Evolutionary conservation across 495 filamentous ascomycete species (phyloP).

Genomic region (Glarea lozoyensis): DNA sequence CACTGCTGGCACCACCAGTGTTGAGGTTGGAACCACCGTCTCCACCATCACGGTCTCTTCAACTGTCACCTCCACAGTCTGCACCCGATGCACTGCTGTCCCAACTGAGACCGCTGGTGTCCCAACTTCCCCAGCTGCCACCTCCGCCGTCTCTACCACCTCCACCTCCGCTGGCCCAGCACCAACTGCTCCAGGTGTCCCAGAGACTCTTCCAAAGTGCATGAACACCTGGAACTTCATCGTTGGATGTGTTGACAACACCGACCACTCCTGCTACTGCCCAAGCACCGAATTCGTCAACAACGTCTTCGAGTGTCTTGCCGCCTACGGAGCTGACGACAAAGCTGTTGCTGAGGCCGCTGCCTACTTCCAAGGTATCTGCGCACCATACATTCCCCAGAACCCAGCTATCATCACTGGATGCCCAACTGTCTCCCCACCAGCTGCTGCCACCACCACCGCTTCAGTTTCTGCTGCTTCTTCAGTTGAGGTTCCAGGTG

Average conservation of each 20-base stretch:
- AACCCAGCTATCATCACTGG: constrained; percentile 84
- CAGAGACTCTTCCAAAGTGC: constrained; percentile 72
- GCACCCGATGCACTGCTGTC: constrained; percentile 16
- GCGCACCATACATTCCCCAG: constrained; percentile 58
- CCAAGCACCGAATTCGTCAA: constrained; percentile 63
- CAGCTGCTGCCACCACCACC: constrained; percentile 14
- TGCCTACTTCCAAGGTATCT: constrained; percentile 86
- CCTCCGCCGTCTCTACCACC: constrained; percentile 10
- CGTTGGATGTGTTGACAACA: constrained; percentile 74
- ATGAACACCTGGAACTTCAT: constrained; percentile 86
- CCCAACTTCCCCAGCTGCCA: too few species aligned
- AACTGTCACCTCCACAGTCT: constrained; percentile 17
- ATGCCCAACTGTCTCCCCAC: constrained; percentile 30
- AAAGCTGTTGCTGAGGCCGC: constrained; percentile 61
- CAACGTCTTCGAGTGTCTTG: constrained; percentile 75
- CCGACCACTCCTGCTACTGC: constrained; percentile 81
- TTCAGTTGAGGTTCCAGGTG: too few species aligned
- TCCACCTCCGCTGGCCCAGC: constrained; percentile 11
- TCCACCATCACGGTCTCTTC: constrained; percentile 19
- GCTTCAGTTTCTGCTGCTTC: too few species aligned
- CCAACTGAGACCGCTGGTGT: constrained; percentile 1
- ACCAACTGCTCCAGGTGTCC: constrained; percentile 43
- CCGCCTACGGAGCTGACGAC: constrained; percentile 60
- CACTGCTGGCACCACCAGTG: constrained; percentile 5
- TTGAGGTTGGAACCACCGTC: constrained; percentile 3